Base-by-base conservation (phyloP, 495 filamentous ascomycete species). In the Aspergillus carlsbadensis region DNA sequence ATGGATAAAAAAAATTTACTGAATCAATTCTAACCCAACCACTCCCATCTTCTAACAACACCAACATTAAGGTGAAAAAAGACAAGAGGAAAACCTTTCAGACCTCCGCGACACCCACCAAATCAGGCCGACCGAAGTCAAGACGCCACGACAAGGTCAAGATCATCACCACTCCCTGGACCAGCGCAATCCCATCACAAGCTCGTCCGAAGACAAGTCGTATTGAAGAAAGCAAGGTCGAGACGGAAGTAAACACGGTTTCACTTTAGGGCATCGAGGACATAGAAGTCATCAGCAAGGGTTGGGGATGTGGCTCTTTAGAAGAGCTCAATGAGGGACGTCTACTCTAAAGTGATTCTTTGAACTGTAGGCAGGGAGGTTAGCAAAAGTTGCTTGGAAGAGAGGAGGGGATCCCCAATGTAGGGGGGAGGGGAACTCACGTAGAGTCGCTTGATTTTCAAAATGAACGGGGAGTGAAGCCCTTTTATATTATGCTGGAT, bases 321-420 rank as follows among this genome's bases (percentile, higher is more conserved):
- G 82, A 83, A 86, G 78, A 87, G 85, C 81, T 84, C 83, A 89
- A 83, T 84, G 81, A 78, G 73, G 81, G 84, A 88, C 85, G 81
- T 88, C 77, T 85, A 89, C 87, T 90, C 87, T 89, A 90, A 90
- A 90, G 87, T 89, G 87, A 90, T 90, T 88, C 86, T 89, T 85
- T 85, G 82, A 85, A 83, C 80, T 83, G 78, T 69, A 45, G 67
- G 26, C n/a, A 39, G 56, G 52, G 37, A 64, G 64, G 65, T 77
- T 66, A 71, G 71, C 41, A 65, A 45, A n/a, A 34, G 34, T 56
- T 42, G 26, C 39, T 56, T 24, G 34, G 49, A n/a, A 52, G 46
- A 35, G 47, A 52, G 20, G 17, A 39, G 29, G 31, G 33, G 17
- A 26, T 52, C 45, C 57, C 46, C 50, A 63, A 65, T 50, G 63